Conservation (phyloP, 805 yeast genomes). For the Lipomyces mesembrius region DNA sequence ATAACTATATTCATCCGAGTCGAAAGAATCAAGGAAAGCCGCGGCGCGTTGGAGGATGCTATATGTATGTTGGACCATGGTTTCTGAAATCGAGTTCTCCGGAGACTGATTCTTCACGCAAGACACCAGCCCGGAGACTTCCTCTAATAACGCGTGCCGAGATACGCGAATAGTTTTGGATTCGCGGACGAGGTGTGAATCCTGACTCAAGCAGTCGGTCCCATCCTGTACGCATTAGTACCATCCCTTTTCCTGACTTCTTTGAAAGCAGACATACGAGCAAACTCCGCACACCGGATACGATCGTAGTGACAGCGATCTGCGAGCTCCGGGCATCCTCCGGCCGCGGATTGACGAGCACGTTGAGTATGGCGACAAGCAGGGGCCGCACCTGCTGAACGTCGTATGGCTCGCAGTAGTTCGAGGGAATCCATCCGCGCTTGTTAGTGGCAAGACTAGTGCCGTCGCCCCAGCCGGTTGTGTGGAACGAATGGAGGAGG, state of each 20-base stretch:
- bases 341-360: slow-evolving; percentile 43
- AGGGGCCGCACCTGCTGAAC: slow-evolving; percentile 46
- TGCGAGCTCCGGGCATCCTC: slow-evolving; percentile 42
- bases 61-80: slow-evolving; percentile 44
- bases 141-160: slow-evolving; percentile 48
- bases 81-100: slow-evolving; percentile 44
- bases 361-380: slow-evolving; percentile 46
- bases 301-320: slow-evolving; percentile 47
- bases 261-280: slow-evolving; percentile 29
- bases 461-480: slow-evolving; percentile 54
- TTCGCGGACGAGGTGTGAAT: slow-evolving; percentile 43
- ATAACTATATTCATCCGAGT: slow-evolving; percentile 30
- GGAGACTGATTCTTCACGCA: slow-evolving; percentile 46
- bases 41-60: slow-evolving; percentile 45
- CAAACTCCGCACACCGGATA: slow-evolving; percentile 48
- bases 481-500: slow-evolving; percentile 47
- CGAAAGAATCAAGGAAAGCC: slow-evolving; percentile 43
- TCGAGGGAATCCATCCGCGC: slow-evolving; percentile 53
- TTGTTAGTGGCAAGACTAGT: slow-evolving; percentile 45
- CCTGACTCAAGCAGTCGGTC: slow-evolving; percentile 46
- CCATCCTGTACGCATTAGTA: slow-evolving; percentile 34
- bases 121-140: slow-evolving; percentile 48
- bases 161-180: slow-evolving; percentile 43
- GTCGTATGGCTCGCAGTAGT: slow-evolving; percentile 49
- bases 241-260: background rate